These are phyloP conservation scores for Nevesoporus exiguus DNA, from an alignment of 768 basidiomycete genomes.

Conservation along the genomic window DNA sequence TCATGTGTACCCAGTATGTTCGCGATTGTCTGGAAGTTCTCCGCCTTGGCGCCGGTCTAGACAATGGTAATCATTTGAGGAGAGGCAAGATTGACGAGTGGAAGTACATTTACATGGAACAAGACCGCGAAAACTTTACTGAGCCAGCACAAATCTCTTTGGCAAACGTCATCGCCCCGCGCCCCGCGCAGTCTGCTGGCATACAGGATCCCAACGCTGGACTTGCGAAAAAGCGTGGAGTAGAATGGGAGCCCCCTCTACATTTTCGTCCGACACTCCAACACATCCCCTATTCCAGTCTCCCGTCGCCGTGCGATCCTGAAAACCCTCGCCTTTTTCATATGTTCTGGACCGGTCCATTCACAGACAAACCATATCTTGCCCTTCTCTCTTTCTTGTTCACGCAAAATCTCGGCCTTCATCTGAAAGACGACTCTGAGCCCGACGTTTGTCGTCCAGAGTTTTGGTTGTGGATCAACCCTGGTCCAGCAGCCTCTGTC, in stretches of 20 bases:
- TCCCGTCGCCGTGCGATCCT: slow-evolving; percentile 69
- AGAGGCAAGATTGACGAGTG: slow-evolving; percentile 77
- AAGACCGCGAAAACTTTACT: slow-evolving; percentile 39
- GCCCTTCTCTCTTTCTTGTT: slow-evolving; percentile 92
- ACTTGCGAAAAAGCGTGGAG: slow-evolving; percentile 55
- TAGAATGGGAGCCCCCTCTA: slow-evolving; percentile 55
- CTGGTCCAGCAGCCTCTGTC: slow-evolving; percentile 89
- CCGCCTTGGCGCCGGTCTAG: slow-evolving; percentile 85
- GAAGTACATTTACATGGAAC: slow-evolving; percentile 86
- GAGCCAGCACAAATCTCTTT: slow-evolving; percentile 33
- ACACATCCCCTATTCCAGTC: slow-evolving; percentile 56
- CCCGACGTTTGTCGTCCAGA: slow-evolving; percentile 71
- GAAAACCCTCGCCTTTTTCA: slow-evolving; percentile 90
- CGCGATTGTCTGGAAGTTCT: slow-evolving; percentile 95
- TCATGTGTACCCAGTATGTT: slow-evolving; percentile 63
- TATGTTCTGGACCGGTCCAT: slow-evolving; percentile 99
- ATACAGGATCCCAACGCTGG: slow-evolving; percentile 50
- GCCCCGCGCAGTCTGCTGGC: slow-evolving; percentile 26
- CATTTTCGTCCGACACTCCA: slow-evolving; percentile 46
- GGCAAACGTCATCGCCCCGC: slow-evolving; percentile 31
- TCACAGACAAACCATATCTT: slow-evolving; percentile 98
- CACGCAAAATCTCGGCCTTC: slow-evolving; percentile 90
- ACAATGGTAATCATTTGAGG: slow-evolving; percentile 71
- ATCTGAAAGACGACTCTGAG: slow-evolving; percentile 49
- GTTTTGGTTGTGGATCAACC: slow-evolving; percentile 99